Percentiles rank a stretch among this genome's conserved stretches.
These are phyloP conservation scores for Trypanosoma theileri DNA, from an alignment of 208 protist genomes.

Conservation along the genomic window DNA sequence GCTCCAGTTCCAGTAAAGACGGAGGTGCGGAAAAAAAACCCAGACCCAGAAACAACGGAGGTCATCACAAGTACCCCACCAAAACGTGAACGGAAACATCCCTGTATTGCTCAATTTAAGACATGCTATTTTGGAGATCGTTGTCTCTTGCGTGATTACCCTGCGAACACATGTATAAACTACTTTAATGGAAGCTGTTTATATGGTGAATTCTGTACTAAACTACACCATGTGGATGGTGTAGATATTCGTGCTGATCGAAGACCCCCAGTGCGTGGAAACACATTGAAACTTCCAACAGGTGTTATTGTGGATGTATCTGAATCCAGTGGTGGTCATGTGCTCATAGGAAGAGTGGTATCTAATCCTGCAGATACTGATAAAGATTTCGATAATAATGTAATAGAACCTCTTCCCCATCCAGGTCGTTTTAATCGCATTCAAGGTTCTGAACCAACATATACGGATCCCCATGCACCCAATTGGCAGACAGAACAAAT, in stretches of 20 bases:
- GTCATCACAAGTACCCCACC: not conserved
- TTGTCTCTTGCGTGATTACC: slow-evolving; percentile 60
- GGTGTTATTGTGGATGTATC: slow-evolving; percentile 14
- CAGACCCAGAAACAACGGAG: not conserved
- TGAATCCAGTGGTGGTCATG: slow-evolving; percentile 2
- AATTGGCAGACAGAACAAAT: slow-evolving; percentile 5
- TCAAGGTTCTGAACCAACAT: slow-evolving; percentile 30
- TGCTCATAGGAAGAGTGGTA: slow-evolving; percentile 8
- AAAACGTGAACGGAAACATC: slow-evolving; percentile 39
- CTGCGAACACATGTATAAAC: slow-evolving; percentile 74
- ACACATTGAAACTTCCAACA: slow-evolving; percentile 10
- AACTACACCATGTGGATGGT: slow-evolving; percentile 66
- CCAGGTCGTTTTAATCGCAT: slow-evolving; percentile 42
- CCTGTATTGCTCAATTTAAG: slow-evolving; percentile 78
- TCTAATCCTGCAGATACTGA: not conserved
- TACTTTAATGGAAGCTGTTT: slow-evolving; percentile 68
- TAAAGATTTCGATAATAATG: not conserved
- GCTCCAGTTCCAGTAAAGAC: not conserved
- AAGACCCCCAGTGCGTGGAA: not conserved
- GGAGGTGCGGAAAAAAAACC: too few relatives aligned
- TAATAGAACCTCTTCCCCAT: slow-evolving; percentile 1
- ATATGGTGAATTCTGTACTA: slow-evolving; percentile 52
- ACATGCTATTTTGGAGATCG: slow-evolving; percentile 57
- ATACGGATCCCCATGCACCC: slow-evolving; percentile 31
- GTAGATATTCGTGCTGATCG: slow-evolving; percentile 52